Evolutionary conservation across 257 asterid genomes (phyloP), one percentile per base, ranked within the genome.

Genomic region (Ligustrum vulgare): DNA sequence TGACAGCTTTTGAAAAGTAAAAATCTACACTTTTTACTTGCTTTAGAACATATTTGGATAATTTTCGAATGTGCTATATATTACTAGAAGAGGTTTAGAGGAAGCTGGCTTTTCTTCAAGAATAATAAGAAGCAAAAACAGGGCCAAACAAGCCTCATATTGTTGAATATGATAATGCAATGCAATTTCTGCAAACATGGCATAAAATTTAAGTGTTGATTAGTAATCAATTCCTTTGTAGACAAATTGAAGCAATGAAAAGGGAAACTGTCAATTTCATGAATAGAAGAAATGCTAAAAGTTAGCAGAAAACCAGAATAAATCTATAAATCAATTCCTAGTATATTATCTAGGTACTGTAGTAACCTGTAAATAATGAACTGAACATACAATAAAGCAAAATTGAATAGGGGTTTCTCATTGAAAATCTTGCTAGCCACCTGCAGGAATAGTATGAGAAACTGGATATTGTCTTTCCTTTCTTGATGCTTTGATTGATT

Each of bases 371-470:
- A 73, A 78, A 81, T 76, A 77, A 81, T 79, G 67, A 60, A 72
- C 54, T 28, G 41, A 74, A 51, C 75, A 78, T 78, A 70, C 1
- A 74, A 45, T 13, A 35, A 63, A 66, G 35, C 56, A 49, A 58
- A 28, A 45, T 2, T 31, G 10, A 20, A 36, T 51, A 5, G n/a
- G 23, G 23, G 5, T 51, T 6, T 71, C 84, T 80, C 72, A 62
- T 76, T 78, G 39, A 63, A 69, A 73, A 74, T 68, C 32, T 74
- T 54, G 45, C 25, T 85, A 88, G 36, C 88, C 84, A 56, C 89
- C 97, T 7, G 94, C 91, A 64, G 86, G 87, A 79, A 89, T 84
- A 20, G 86, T 86, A 36, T 88, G 62, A 16, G 62, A 5, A 51
- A 51, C 62, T 18, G 62, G 88, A 83, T 65, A 88, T 62, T 56